Conservation (phyloP, 176 grass and related monocot genomes). For the Raddia guianensis region DNA sequence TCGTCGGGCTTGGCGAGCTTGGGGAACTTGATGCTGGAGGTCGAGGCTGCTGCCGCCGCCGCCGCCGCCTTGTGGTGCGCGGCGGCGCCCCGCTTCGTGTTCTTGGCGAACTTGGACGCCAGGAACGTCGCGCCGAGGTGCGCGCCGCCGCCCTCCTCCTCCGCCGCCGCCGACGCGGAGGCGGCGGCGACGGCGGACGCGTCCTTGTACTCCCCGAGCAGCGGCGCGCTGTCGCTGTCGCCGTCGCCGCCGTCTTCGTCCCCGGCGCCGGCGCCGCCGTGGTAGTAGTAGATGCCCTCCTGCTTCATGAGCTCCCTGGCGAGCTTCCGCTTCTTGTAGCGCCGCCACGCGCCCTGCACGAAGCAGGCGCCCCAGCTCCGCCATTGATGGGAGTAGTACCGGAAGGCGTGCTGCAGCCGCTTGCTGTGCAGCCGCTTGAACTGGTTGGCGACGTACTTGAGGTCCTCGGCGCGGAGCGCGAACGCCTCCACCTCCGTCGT, state of each 20-base stretch:
- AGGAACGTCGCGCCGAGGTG: slow-evolving; percentile 67
- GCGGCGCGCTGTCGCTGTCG: slow-evolving; percentile 38
- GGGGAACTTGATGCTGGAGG: slow-evolving; percentile 63
- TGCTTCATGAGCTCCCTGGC: slow-evolving; percentile 76
- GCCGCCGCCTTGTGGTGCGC: slow-evolving; percentile 32
- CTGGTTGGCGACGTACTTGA: slow-evolving; percentile 94
- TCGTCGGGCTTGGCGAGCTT: slow-evolving; percentile 92
- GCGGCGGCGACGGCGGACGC: not conserved
- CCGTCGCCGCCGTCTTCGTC: not conserved
- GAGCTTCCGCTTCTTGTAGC: slow-evolving; percentile 79
- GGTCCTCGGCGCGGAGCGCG: slow-evolving; percentile 82
- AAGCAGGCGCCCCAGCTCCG: slow-evolving; percentile 89
- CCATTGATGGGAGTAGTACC: slow-evolving; percentile 98
- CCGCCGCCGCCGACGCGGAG: not conserved
- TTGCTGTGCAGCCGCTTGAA: slow-evolving; percentile 98
- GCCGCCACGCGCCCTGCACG: slow-evolving; percentile 77
- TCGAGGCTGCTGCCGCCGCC: slow-evolving; percentile 38
- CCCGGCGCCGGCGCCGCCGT: not conserved
- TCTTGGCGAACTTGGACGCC: slow-evolving; percentile 87
- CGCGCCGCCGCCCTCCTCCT: slow-evolving; percentile 4
- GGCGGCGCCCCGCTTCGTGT: slow-evolving; percentile 55
- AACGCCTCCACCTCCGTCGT: slow-evolving; percentile 90
- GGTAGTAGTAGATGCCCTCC: slow-evolving; percentile 53
- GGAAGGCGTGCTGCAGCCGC: slow-evolving; percentile 90
- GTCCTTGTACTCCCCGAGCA: slow-evolving; percentile 38